Conservation (phyloP, 768 basidiomycete genomes). For the Rickenella mellea region DNA sequence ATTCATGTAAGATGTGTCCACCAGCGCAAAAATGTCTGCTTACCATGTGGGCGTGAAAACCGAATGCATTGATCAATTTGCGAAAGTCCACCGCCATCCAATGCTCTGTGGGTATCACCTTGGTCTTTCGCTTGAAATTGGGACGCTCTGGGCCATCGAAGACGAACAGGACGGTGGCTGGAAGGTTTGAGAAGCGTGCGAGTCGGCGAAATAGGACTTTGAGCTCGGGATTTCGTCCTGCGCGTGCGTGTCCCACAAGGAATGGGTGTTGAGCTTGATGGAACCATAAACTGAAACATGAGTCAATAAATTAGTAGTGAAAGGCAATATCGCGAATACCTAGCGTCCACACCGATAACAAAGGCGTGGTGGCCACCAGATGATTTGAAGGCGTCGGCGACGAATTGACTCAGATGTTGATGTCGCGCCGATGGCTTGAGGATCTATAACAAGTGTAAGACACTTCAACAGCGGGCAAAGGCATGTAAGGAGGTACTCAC, state of each 20-base stretch:
- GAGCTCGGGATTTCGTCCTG: constrained; percentile 83
- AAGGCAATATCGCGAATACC: too few relatives aligned
- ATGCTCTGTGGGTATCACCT: constrained; percentile 46
- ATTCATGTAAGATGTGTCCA: neutral
- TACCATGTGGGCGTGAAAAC: constrained; percentile 68
- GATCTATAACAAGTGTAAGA: constrained; percentile 32
- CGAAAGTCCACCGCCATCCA: constrained; percentile 72
- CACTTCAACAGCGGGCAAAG: too few relatives aligned
- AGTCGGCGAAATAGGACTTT: constrained; percentile 82
- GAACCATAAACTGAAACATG: constrained; percentile 75
- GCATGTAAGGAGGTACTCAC: constrained; percentile 15
- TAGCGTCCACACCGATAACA: constrained; percentile 80
- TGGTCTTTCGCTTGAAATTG: constrained; percentile 69
- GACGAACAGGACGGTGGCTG: constrained; percentile 82
- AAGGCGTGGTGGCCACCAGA: constrained; percentile 56
- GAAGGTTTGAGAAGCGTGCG: constrained; percentile 63
- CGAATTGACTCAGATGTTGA: constrained; percentile 69
- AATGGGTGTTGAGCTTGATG: too few relatives aligned
- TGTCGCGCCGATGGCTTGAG: constrained; percentile 63
- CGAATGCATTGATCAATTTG: constrained; percentile 68
- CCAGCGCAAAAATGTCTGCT: constrained; percentile 11
- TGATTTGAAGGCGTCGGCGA: constrained; percentile 67
- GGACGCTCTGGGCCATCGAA: constrained; percentile 88
- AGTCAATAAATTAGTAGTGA: too few relatives aligned
- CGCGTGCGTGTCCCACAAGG: constrained; percentile 59